phyloP scores from a whole-genome alignment of 2,329 filamentous ascomycete species.

The Apiospora marii region DNA sequence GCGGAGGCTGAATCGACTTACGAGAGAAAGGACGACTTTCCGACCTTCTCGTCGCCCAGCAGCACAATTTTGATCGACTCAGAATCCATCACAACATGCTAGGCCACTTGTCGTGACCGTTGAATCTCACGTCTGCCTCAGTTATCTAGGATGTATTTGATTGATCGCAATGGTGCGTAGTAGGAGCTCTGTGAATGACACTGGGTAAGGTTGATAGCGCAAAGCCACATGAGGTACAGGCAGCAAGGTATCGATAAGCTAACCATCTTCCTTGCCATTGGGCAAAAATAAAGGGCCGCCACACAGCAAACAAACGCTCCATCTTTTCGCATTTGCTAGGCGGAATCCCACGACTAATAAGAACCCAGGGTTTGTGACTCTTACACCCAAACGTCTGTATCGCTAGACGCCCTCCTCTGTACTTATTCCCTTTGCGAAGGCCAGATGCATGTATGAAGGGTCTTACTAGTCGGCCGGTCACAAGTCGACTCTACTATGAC shows the following conservation, averaged over 20 bases:
- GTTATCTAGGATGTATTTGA: too few relatives aligned
- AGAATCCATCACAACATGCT: constrained; percentile 51
- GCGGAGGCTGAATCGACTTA: constrained; percentile 45
- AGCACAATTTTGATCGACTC: constrained; percentile 61
- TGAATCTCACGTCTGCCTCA: too few relatives aligned
- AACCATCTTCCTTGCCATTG: neutral
- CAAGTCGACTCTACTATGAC: constrained; percentile 31
- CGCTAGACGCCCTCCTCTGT: neutral
- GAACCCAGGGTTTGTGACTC: constrained; percentile 8
- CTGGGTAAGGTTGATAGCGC: neutral
- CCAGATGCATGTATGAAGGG: constrained; percentile 36
- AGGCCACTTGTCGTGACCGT: neutral
- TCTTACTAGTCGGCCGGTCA: constrained; percentile 32
- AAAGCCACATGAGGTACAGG: constrained; percentile 4
- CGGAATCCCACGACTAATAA: constrained; percentile 4
- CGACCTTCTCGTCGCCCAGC: constrained; percentile 66
- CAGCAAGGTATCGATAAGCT: constrained; percentile 9
- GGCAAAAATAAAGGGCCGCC: neutral
- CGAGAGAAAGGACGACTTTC: constrained; percentile 70
- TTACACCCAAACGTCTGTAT: neutral
- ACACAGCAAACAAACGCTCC: neutral
- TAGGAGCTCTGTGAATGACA: constrained; percentile 28
- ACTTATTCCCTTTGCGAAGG: neutral
- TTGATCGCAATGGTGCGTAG: neutral
- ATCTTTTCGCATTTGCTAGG: constrained; percentile 15